Evolutionary conservation across 768 basidiomycete species (phyloP).

Genomic region (Pleurotus tuoliensis): DNA sequence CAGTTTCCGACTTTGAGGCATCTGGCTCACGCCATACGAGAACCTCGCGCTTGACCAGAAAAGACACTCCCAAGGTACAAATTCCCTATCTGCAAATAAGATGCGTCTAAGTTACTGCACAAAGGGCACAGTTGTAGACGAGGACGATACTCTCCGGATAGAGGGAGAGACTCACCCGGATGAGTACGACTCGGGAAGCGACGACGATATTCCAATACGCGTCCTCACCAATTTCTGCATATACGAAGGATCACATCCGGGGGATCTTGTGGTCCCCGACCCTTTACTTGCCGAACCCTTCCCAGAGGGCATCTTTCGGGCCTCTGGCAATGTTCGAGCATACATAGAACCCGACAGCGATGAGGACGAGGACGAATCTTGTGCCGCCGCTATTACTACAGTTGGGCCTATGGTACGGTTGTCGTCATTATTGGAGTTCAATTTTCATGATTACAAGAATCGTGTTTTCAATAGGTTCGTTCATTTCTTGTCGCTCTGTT

Average conservation of each 20-base stretch:
- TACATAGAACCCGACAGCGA: constrained; percentile 26
- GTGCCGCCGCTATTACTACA: constrained; percentile 23
- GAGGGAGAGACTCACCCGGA: constrained; percentile 35
- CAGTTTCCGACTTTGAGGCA: too few species aligned
- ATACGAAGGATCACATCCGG: constrained; percentile 34
- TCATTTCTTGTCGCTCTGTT: not conserved
- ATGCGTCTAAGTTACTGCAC: not conserved
- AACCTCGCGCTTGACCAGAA: too few species aligned
- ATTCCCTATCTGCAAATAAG: not conserved
- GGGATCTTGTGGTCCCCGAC: constrained; percentile 26
- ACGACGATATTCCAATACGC: constrained; percentile 52
- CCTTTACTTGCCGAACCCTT: not conserved
- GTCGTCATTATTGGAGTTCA: constrained; percentile 42
- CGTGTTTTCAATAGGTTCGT: constrained; percentile 42
- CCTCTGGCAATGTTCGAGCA: constrained; percentile 37
- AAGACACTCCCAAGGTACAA: not conserved
- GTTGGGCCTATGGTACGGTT: constrained; percentile 33
- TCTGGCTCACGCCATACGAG: too few species aligned
- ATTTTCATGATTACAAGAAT: constrained; percentile 34
- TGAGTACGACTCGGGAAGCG: constrained; percentile 17
- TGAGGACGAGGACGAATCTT: constrained; percentile 18
- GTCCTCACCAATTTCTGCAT: constrained; percentile 50
- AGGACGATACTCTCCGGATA: constrained; percentile 37
- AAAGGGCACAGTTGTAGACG: constrained; percentile 19
- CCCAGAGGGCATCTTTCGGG: constrained; percentile 21